These are phyloP conservation scores for Fusarium floridanum DNA, from an alignment of 2,329 filamentous ascomycete genomes.

Conservation along the genomic window DNA sequence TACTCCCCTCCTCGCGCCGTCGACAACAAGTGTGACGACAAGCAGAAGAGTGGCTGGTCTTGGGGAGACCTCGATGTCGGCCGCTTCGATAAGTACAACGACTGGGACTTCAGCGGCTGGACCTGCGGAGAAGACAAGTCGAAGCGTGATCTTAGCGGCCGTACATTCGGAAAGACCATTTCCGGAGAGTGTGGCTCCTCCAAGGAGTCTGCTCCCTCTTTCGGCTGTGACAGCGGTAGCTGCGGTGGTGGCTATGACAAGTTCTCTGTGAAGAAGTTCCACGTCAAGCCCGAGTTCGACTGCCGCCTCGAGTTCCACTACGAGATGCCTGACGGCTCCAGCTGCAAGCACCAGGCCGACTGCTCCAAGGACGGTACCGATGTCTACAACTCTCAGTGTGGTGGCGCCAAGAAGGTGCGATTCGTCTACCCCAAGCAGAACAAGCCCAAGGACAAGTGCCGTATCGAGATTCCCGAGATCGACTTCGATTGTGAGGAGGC, in stretches of 20 bases:
- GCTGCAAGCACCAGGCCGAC: conserved; percentile 80
- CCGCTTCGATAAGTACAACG: conserved; percentile 74
- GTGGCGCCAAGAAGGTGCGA: conserved; percentile 86
- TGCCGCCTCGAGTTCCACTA: conserved; percentile 88
- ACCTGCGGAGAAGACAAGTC: conserved; percentile 70
- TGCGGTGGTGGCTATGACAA: conserved; percentile 55
- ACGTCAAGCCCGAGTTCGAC: conserved; percentile 81
- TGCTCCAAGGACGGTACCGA: conserved; percentile 77
- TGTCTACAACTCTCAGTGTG: conserved; percentile 89
- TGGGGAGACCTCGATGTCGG: conserved; percentile 75
- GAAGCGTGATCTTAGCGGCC: conserved; percentile 71
- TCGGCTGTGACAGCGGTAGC: conserved; percentile 57
- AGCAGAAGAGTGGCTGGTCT: conserved; percentile 78
- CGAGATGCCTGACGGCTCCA: conserved; percentile 83
- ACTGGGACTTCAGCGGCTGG: conserved; percentile 81
- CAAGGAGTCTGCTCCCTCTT: conserved; percentile 66
- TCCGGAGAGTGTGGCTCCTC: conserved; percentile 64
- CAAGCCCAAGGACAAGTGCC: conserved; percentile 70
- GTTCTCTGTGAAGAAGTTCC: conserved; percentile 83
- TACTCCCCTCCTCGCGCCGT: conserved; percentile 79
- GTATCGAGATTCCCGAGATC: conserved; percentile 80
- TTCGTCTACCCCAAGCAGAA: conserved; percentile 75
- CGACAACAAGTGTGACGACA: conserved; percentile 80
- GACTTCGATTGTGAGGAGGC: conserved; percentile 76
- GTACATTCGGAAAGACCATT: conserved; percentile 71